phyloP scores from a whole-genome alignment of 345 rosid genomes.

The Erodium maritimum region DNA sequence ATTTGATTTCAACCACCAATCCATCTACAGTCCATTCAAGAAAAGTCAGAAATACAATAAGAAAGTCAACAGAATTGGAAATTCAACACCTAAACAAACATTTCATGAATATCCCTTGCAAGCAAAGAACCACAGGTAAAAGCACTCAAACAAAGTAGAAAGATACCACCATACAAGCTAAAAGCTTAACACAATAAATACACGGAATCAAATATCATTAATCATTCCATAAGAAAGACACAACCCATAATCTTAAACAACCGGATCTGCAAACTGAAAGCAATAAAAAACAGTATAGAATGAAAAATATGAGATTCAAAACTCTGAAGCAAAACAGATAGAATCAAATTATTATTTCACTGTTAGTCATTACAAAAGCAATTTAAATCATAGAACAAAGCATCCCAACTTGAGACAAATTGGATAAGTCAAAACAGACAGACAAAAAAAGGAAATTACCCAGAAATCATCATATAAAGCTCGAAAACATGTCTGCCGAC shows the following conservation, averaged over 20 bases:
- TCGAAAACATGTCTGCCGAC: background rate
- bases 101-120: background rate
- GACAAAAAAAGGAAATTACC: background rate
- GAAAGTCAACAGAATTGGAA: background rate
- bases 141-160: no score
- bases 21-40: background rate
- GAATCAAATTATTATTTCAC: no score
- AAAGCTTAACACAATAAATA: background rate
- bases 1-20: background rate
- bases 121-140: background rate
- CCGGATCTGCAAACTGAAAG: conserved; percentile 4
- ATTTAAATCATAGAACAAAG: no score
- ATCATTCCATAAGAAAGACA: background rate
- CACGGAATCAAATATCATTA: background rate
- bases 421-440: background rate
- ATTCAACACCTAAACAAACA: background rate
- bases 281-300: background rate
- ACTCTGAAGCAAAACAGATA: background rate
- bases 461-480: background rate
- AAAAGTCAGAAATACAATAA: background rate
- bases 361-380: background rate
- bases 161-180: background rate
- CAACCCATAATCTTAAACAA: background rate
- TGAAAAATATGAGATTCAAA: background rate
- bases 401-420: background rate